Base-by-base conservation (phyloP, 2,329 filamentous ascomycete genomes). In the Cytospora mali region DNA sequence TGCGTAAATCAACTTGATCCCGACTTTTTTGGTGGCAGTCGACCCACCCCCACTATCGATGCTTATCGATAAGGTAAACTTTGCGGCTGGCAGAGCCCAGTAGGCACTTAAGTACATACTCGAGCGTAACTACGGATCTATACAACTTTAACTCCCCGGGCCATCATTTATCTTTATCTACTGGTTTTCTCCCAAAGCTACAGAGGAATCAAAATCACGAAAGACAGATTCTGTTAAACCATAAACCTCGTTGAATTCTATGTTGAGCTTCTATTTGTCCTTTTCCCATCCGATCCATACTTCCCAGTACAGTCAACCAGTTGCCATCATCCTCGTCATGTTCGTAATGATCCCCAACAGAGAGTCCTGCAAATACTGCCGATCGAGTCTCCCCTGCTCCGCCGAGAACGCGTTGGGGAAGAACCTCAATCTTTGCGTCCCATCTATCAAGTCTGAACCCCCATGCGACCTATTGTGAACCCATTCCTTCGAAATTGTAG, bases 11-110 rank as follows among this genome's bases (percentile, higher is more conserved):
- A 10, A 11, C 16, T 39, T 11, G 35, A 18, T 39, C 35, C 51
- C 58, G 33, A 53, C 58, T 49, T 60, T 60, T 60, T 60, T 54
- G 56, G 57, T 51, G 57, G 58, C 16, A 54, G 48, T 54, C 16
- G 14, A 48, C 27, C 28, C 42, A 46, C 52, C 50, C 58, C 58
- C 58, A 35, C 58, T 51, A 54, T 23, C 35, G 13, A 4, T 2
- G 0, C 14, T 60, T 60, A 60, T 60, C 58, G 58, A 60, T 58
- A 58, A 58, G 23, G 6, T 51, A 33, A 11, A 31, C 25, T 6
- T 10, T 16, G 35, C 9, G 18, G 25, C n/a, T 9, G 16, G n/a
- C n/a, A n/a, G n/a, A n/a, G n/a, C n/a, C n/a, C n/a, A n/a, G n/a
- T n/a, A n/a, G n/a, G n/a, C n/a, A n/a, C n/a, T n/a, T n/a, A n/a